These are phyloP conservation scores for Kazachstania viticola DNA, from an alignment of 805 yeast genomes.

Conservation along the genomic window DNA sequence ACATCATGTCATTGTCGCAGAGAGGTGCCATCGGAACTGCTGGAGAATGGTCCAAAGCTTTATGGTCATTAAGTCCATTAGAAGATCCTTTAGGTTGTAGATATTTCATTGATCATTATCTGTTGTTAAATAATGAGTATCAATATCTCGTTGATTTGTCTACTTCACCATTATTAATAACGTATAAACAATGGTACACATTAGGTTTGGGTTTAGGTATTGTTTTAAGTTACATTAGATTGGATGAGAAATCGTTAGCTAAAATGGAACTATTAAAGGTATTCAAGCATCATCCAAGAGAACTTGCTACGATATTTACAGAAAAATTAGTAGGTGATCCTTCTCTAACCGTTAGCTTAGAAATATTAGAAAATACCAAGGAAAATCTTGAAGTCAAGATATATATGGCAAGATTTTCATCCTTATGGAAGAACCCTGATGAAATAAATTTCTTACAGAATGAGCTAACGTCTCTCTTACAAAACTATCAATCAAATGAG, in stretches of 20 bases:
- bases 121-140: constrained; percentile 53
- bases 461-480: constrained; percentile 26
- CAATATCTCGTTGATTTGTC: constrained; percentile 48
- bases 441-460: constrained; percentile 38
- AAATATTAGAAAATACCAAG: constrained; percentile 10
- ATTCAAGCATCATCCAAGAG: constrained; percentile 43
- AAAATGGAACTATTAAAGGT: constrained; percentile 37
- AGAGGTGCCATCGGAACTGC: constrained; percentile 74
- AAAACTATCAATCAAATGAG: constrained; percentile 6
- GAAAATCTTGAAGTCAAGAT: constrained; percentile 37
- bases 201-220: constrained; percentile 60
- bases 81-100: constrained; percentile 82
- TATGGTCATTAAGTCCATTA: constrained; percentile 58
- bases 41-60: constrained; percentile 56
- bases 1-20: constrained; percentile 58
- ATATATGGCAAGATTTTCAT: constrained; percentile 44
- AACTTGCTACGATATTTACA: constrained; percentile 21
- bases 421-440: constrained; percentile 41
- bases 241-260: constrained; percentile 36
- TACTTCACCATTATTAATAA: constrained; percentile 42
- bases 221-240: constrained; percentile 47
- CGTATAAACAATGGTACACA: constrained; percentile 57
- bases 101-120: constrained; percentile 71
- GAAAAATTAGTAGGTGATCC: constrained; percentile 19
- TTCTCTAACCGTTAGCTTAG: constrained; percentile 8